These are phyloP conservation scores for Rubroboletus pulcherrimus DNA, from an alignment of 768 basidiomycete species.

Conservation along the genomic window DNA sequence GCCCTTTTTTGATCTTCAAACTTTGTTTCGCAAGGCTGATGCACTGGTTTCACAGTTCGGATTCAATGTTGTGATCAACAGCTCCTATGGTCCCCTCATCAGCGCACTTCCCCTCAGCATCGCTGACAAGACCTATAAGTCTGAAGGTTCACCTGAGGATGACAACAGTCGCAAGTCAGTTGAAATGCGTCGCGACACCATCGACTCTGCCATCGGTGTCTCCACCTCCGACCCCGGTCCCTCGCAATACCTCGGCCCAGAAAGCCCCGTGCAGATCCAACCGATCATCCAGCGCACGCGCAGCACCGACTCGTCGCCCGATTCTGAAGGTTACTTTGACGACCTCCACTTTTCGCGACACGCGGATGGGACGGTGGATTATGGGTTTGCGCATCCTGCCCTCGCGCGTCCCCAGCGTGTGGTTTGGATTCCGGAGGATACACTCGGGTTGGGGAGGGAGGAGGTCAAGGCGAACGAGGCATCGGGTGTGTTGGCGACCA, in stretches of 20 bases:
- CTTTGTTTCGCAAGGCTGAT: background rate
- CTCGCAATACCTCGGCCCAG: background rate
- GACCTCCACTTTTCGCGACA: conserved; percentile 25
- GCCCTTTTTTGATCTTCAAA: background rate
- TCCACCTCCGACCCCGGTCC: conserved; percentile 9
- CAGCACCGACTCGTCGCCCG: conserved; percentile 1
- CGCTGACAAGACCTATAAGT: conserved; percentile 60
- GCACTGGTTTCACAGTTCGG: conserved; percentile 38
- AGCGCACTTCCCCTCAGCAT: conserved; percentile 73
- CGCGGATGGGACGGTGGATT: conserved; percentile 34
- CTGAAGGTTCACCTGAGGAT: conserved; percentile 4
- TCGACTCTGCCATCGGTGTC: conserved; percentile 2
- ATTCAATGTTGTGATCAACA: conserved; percentile 69
- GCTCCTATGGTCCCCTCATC: conserved; percentile 78
- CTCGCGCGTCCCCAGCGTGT: conserved; percentile 65
- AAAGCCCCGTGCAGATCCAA: background rate
- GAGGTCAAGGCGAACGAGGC: conserved; percentile 57
- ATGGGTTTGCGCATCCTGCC: conserved; percentile 88
- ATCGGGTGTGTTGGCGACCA: conserved; percentile 49
- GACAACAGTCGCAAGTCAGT: conserved; percentile 4
- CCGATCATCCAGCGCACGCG: background rate
- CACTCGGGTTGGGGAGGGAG: conserved; percentile 45
- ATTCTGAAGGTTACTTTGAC: conserved; percentile 8
- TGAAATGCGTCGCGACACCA: conserved; percentile 14
- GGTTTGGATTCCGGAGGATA: conserved; percentile 84